Evolutionary conservation across 164 flowering plant genomes (phyloP).

Genomic region (Pachysandra terminalis): DNA sequence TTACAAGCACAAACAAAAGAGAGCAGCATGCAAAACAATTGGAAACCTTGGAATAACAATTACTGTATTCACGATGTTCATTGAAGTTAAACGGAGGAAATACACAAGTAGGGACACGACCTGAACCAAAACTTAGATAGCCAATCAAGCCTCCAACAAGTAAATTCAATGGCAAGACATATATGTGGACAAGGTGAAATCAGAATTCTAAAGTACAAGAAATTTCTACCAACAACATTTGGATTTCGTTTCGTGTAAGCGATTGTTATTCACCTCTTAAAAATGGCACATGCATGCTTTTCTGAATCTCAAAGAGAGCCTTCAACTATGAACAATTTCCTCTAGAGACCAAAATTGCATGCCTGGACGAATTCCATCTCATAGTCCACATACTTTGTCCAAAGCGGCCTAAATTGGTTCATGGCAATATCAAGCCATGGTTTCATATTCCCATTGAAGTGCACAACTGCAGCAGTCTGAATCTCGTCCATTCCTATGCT

Average conservation of each 20-base stretch:
- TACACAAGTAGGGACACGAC: too few relatives aligned
- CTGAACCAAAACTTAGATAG: too few relatives aligned
- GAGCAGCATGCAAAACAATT: too few relatives aligned
- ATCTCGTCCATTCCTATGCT: constrained; percentile 32
- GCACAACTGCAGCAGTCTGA: constrained; percentile 27
- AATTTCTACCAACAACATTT: background rate
- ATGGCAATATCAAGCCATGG: constrained; percentile 36
- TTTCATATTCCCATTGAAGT: constrained; percentile 33
- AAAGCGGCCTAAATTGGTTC: constrained; percentile 23
- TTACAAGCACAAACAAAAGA: too few relatives aligned
- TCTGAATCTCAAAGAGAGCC: background rate
- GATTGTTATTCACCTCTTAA: too few relatives aligned
- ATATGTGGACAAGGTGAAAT: too few relatives aligned
- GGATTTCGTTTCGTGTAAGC: background rate
- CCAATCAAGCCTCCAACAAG: too few relatives aligned
- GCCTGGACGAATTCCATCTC: constrained; percentile 25
- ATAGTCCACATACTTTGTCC: constrained; percentile 33
- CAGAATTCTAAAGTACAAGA: background rate
- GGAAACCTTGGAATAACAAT: too few relatives aligned
- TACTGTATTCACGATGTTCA: too few relatives aligned
- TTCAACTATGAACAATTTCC: background rate
- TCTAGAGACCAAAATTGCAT: constrained; percentile 29
- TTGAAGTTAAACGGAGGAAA: too few relatives aligned
- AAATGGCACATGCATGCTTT: background rate
- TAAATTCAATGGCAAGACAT: too few relatives aligned